phyloP scores from a whole-genome alignment of 176 grass and related monocot genomes.

The Oryza rufipogon region DNA sequence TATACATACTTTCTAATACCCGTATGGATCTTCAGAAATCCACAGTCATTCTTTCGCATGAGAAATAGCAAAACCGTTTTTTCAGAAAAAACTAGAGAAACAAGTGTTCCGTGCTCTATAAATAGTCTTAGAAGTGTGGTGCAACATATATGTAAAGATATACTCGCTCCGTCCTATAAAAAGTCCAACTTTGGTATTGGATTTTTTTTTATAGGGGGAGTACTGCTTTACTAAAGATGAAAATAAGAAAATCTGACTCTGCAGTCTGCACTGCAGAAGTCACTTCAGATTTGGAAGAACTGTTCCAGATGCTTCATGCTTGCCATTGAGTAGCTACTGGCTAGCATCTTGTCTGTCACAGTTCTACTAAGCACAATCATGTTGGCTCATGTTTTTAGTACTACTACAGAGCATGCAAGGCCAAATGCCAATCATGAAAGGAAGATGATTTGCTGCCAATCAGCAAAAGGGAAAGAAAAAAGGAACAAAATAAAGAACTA shows the following conservation, averaged over 20 bases:
- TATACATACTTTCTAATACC: too few relatives aligned
- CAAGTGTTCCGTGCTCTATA: too few relatives aligned
- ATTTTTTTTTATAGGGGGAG: too few relatives aligned
- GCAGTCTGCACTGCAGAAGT: background rate
- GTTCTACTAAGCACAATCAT: constrained; percentile 20
- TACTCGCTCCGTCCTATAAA: too few relatives aligned
- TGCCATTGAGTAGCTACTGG: background rate
- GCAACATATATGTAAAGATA: too few relatives aligned
- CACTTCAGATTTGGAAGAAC: constrained; percentile 33
- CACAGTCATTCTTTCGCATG: too few relatives aligned
- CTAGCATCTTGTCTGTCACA: constrained; percentile 29
- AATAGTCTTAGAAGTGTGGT: too few relatives aligned
- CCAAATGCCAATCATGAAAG: constrained; percentile 37
- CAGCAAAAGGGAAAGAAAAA: background rate
- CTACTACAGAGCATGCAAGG: constrained; percentile 8
- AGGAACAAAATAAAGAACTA: background rate
- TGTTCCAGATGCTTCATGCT: constrained; percentile 39
- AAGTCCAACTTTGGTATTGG: too few relatives aligned
- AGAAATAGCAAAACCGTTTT: too few relatives aligned
- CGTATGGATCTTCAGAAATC: too few relatives aligned
- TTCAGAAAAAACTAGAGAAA: too few relatives aligned
- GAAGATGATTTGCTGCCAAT: constrained; percentile 37
- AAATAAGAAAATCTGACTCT: background rate
- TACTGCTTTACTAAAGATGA: background rate
- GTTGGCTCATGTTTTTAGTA: constrained; percentile 6